Evolutionary conservation across 2,329 filamentous ascomycete species (phyloP).

Genomic region (Aspergillus sp.): DNA sequence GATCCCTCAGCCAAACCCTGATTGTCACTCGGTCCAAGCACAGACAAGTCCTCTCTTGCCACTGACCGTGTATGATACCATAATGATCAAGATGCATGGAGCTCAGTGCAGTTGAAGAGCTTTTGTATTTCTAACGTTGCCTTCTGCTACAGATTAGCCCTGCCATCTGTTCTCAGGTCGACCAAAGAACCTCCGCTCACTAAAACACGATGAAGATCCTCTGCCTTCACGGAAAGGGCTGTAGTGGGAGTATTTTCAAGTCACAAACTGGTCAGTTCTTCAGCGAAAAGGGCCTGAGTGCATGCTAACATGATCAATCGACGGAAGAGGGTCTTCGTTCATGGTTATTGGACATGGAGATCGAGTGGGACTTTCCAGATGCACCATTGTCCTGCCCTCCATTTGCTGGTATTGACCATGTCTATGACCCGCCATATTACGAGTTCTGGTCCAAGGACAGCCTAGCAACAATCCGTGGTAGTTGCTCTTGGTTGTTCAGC

Average conservation of each 20-base stretch:
- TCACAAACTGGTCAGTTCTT: not conserved
- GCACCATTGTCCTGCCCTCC: not conserved
- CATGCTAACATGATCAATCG: not conserved
- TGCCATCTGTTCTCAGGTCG: too few species aligned
- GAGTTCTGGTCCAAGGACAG: not conserved
- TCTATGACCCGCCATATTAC: not conserved
- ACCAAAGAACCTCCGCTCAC: not conserved
- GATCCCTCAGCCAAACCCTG: too few species aligned
- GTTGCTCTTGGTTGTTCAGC: not conserved
- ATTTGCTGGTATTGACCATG: not conserved
- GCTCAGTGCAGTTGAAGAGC: too few species aligned
- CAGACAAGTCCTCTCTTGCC: too few species aligned
- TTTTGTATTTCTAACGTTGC: too few species aligned
- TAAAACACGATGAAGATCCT: not conserved
- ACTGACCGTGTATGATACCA: too few species aligned
- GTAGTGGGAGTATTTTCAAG: not conserved
- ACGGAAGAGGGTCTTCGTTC: not conserved
- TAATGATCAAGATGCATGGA: too few species aligned
- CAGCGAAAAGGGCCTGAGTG: not conserved
- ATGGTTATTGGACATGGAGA: not conserved
- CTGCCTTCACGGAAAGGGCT: not conserved
- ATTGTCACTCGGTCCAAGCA: too few species aligned
- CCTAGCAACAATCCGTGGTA: not conserved
- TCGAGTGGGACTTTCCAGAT: not conserved
- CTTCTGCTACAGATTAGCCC: too few species aligned